Percentiles rank a stretch among this genome's conserved stretches.
Conservation (phyloP, 176 grass and related monocot species). For the Rhipidocladum racemiflorum region DNA sequence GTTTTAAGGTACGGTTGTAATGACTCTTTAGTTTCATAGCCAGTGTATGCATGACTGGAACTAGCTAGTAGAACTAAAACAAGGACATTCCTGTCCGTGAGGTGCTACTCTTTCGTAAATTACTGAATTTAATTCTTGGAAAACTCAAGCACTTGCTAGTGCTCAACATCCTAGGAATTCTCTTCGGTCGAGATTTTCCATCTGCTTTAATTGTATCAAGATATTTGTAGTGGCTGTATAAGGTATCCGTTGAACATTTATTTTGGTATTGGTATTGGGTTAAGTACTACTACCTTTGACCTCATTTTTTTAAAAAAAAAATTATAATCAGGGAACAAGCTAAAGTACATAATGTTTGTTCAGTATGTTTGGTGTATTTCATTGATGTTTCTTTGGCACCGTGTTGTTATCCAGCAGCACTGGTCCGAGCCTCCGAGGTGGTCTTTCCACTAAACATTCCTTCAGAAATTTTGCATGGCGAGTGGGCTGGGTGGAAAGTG, state of each 20-base stretch:
- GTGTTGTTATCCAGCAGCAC: constrained; percentile 2
- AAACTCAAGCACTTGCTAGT: background rate
- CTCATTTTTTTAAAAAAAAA: background rate
- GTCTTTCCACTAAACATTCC: constrained; percentile 31
- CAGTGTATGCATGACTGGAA: constrained; percentile 1
- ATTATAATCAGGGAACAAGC: background rate
- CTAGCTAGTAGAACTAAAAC: constrained; percentile 21
- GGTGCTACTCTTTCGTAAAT: background rate
- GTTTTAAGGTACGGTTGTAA: background rate
- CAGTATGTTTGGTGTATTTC: background rate
- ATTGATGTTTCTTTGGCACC: background rate
- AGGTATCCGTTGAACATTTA: background rate
- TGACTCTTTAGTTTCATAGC: background rate
- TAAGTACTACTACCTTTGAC: background rate
- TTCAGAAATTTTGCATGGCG: constrained; percentile 19
- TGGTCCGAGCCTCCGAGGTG: constrained; percentile 4
- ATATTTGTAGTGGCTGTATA: constrained; percentile 1
- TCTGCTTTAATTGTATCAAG: background rate
- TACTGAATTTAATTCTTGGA: background rate
- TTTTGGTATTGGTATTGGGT: background rate
- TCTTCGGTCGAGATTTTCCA: background rate
- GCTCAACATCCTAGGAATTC: constrained; percentile 1
- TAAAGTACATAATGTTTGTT: background rate
- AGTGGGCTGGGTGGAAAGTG: constrained; percentile 42
- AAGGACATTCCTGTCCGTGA: background rate